Conservation (phyloP, 768 basidiomycete genomes). For the Dictyophora rubrovolvata region DNA sequence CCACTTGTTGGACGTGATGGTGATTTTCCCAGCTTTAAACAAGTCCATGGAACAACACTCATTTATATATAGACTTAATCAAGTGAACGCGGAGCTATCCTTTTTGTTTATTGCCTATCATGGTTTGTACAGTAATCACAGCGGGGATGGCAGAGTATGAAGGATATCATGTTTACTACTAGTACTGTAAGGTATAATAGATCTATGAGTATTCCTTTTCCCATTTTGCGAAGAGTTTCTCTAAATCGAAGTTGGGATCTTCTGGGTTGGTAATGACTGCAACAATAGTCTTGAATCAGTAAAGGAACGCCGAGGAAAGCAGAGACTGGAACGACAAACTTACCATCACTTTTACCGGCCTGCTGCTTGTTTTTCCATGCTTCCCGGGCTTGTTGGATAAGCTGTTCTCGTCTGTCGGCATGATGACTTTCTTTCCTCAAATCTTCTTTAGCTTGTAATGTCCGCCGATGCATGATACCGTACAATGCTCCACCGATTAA, state of each 20-base stretch:
- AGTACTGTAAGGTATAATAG: neutral
- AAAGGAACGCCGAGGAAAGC: neutral
- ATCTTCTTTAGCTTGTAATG: conserved; percentile 76
- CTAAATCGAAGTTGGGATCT: conserved; percentile 91
- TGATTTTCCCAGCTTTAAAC: no score
- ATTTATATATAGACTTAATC: no score
- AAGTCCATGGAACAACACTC: no score
- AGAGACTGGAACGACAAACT: conserved; percentile 35
- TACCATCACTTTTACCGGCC: conserved; percentile 35
- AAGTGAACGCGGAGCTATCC: no score
- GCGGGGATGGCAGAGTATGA: neutral
- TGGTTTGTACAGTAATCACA: neutral
- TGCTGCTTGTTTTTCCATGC: conserved; percentile 79
- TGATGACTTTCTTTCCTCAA: conserved; percentile 65
- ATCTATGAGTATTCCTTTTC: conserved; percentile 55
- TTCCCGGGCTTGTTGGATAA: conserved; percentile 81
- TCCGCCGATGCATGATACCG: conserved; percentile 85
- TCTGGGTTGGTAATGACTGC: conserved; percentile 90
- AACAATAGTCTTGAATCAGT: neutral
- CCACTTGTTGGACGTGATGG: no score
- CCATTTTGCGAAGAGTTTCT: conserved; percentile 73
- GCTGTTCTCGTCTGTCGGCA: conserved; percentile 58
- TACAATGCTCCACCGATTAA: conserved; percentile 80
- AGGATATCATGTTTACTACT: neutral
- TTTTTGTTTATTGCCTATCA: neutral